These are phyloP conservation scores for Theileria orientalis DNA, from an alignment of 169 alveolate species.

Conservation along the genomic window DNA sequence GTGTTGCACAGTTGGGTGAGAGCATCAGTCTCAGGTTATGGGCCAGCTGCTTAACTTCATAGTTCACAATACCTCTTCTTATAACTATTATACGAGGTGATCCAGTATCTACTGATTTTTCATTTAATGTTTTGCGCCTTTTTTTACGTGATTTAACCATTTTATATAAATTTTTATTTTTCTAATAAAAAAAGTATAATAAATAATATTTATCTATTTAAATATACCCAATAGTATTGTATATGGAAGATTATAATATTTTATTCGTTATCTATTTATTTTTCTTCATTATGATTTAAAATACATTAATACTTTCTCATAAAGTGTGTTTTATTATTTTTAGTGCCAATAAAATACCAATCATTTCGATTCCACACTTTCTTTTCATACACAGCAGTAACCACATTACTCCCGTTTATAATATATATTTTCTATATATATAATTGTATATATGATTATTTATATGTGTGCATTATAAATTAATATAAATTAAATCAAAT, in stretches of 20 bases:
- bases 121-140: constrained; percentile 22
- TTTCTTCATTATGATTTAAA: too few species aligned
- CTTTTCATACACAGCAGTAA: too few species aligned
- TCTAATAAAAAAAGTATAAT: not conserved
- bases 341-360: too few species aligned
- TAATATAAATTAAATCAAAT: not conserved
- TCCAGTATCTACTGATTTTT: constrained; percentile 33
- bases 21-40: constrained; percentile 43
- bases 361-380: too few species aligned
- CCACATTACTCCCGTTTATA: too few species aligned
- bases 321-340: too few species aligned
- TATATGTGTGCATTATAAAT: too few species aligned
- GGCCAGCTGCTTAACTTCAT: constrained; percentile 40
- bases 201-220: not conserved
- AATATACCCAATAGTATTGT: constrained; percentile 10
- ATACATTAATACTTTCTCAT: not conserved
- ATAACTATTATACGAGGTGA: constrained; percentile 53
- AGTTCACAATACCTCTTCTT: constrained; percentile 45
- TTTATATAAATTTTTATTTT: not conserved
- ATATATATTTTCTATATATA: too few species aligned
- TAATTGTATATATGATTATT: too few species aligned
- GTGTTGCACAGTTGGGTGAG: constrained; percentile 54
- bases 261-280: too few species aligned
- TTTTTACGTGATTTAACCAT: constrained; percentile 48
- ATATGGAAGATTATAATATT: too few species aligned